Conservation (phyloP, 441 rosid species). For the Lagerstroemia fauriei region DNA sequence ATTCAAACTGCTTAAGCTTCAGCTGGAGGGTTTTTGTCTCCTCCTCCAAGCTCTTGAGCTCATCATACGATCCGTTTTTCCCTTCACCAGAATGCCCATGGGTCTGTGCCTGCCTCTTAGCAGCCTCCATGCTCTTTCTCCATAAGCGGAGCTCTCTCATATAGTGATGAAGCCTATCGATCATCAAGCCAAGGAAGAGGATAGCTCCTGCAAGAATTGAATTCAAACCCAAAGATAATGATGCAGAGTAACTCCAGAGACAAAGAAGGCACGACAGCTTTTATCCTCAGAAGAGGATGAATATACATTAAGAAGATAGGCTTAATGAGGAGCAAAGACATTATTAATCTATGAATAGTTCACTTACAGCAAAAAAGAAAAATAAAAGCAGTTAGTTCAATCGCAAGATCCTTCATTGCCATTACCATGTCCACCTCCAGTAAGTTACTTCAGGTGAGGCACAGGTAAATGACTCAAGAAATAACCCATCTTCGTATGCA, state of each 20-base stretch:
- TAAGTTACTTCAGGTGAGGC: neutral
- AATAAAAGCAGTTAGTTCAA: no score
- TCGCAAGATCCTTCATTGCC: neutral
- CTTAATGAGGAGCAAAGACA: neutral
- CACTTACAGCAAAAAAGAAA: neutral
- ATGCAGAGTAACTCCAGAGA: neutral
- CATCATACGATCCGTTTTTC: slow-evolving; percentile 49
- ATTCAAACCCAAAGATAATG: slow-evolving; percentile 15
- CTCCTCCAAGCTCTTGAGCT: slow-evolving; percentile 58
- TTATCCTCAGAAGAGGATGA: neutral
- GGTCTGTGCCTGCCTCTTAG: slow-evolving; percentile 56
- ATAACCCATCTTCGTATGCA: neutral
- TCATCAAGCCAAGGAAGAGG: slow-evolving; percentile 61
- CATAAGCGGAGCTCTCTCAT: slow-evolving; percentile 61
- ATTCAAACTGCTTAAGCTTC: slow-evolving; percentile 51
- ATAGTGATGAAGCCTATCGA: slow-evolving; percentile 68
- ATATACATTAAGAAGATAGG: neutral
- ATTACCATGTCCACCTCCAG: neutral
- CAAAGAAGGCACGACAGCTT: neutral
- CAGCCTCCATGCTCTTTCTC: slow-evolving; percentile 70
- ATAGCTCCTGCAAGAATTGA: slow-evolving; percentile 52
- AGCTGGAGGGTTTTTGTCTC: slow-evolving; percentile 43
- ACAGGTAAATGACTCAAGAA: neutral
- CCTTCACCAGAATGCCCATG: slow-evolving; percentile 52
- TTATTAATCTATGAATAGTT: neutral